phyloP scores from a whole-genome alignment of 108 stramenopile species.

The Conticribra weissflogii region DNA sequence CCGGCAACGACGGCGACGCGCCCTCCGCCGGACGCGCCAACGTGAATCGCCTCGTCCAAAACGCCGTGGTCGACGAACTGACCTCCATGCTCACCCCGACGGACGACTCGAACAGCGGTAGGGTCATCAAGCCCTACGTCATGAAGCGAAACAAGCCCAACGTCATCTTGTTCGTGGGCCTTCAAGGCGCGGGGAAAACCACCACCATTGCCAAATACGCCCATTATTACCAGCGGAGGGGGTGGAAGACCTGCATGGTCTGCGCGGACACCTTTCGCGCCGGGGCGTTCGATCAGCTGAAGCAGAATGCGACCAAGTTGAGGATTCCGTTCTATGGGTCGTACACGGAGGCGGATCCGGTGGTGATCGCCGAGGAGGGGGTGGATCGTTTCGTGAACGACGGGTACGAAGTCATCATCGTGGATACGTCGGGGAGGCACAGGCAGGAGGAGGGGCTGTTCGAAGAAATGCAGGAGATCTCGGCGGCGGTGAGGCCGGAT shows the following conservation, averaged over 20 bases:
- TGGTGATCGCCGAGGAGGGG: conserved; percentile 95
- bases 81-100: conserved; percentile 75
- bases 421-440: conserved; percentile 97
- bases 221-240: conserved; percentile 90
- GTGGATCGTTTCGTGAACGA: conserved; percentile 91
- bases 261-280: conserved; percentile 99
- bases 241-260: conserved; percentile 94
- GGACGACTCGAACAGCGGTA: conserved; percentile 3
- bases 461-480: conserved; percentile 98
- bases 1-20: conserved; percentile 29
- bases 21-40: too few species aligned
- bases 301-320: conserved; percentile 98
- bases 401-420: conserved; percentile 96
- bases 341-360: conserved; percentile 97
- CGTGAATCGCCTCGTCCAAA: conserved; percentile 75
- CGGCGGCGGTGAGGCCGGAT: conserved; percentile 88
- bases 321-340: conserved; percentile 93
- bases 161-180: conserved; percentile 96
- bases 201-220: conserved; percentile 98
- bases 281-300: conserved; percentile 98
- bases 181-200: conserved; percentile 98
- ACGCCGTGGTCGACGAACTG: conserved; percentile 92
- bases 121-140: conserved; percentile 58
- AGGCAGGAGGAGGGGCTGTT: conserved; percentile 94
- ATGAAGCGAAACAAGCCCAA: conserved; percentile 91